Evolutionary conservation across 129 eudicot species (phyloP).

Genomic region (Pittosporum tobira): DNA sequence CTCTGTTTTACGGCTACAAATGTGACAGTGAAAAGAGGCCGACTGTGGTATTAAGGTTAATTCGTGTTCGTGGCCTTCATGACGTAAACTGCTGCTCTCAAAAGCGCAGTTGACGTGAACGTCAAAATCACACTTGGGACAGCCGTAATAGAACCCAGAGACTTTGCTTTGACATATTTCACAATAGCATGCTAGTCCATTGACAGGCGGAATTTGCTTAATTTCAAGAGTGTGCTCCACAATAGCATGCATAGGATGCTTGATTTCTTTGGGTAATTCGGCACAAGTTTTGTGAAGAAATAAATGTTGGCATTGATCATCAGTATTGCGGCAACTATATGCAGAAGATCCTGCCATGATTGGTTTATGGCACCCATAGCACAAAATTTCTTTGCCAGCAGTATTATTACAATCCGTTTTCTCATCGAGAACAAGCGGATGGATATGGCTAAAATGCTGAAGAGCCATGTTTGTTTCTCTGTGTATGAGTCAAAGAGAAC

Average conservation of each 20-base stretch:
- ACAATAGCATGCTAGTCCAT: background rate
- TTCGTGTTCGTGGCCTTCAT: background rate
- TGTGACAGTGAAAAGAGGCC: background rate
- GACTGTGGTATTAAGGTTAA: background rate
- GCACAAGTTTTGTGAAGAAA: background rate
- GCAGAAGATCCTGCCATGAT: background rate
- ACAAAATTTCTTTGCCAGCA: background rate
- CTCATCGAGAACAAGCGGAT: too few relatives aligned
- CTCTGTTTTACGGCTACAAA: background rate
- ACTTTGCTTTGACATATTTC: background rate
- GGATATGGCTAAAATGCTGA: too few relatives aligned
- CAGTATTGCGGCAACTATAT: background rate
- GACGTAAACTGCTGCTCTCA: background rate
- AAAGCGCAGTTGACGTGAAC: background rate
- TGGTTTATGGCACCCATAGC: constrained; percentile 1
- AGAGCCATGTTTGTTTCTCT: too few relatives aligned
- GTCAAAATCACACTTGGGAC: background rate
- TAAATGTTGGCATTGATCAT: background rate
- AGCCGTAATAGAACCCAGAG: background rate
- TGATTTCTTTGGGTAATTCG: background rate
- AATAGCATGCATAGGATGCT: background rate
- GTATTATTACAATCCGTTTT: too few relatives aligned
- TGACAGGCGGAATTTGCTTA: background rate
- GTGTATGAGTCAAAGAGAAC: too few relatives aligned
- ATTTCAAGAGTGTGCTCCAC: background rate